Percentiles rank a stretch among this genome's conserved stretches.
Conservation (phyloP, 768 basidiomycete species). For the Rhodosporidiobolus sp. region DNA sequence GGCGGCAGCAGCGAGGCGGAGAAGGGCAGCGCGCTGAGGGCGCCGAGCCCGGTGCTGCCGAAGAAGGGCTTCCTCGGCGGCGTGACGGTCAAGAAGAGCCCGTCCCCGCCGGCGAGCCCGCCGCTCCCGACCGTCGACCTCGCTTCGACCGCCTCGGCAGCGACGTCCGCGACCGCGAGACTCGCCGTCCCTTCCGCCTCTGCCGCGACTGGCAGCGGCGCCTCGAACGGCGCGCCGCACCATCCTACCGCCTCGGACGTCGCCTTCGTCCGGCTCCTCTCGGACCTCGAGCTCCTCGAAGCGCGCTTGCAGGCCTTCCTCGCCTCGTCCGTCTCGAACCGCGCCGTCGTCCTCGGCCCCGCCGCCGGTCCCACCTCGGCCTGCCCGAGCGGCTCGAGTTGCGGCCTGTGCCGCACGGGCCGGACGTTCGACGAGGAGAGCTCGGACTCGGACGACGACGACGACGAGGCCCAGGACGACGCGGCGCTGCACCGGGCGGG, state of each 20-base stretch:
- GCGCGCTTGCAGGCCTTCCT: constrained; percentile 27
- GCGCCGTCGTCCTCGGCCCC: constrained; percentile 17
- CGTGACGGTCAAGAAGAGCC: constrained; percentile 23
- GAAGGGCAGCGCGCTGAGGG: neutral
- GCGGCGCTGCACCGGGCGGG: neutral
- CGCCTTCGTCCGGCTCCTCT: constrained; percentile 35
- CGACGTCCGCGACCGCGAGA: neutral
- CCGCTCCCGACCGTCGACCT: constrained; percentile 14
- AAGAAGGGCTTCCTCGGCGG: constrained; percentile 26
- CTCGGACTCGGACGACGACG: constrained; percentile 40
- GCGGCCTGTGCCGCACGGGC: constrained; percentile 40
- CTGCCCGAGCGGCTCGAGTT: constrained; percentile 15
- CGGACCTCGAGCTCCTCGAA: constrained; percentile 39
- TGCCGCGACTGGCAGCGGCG: too few relatives aligned
- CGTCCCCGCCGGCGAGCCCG: constrained; percentile 36
- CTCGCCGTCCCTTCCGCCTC: neutral
- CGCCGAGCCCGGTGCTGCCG: neutral
- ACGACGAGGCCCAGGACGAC: constrained; percentile 3
- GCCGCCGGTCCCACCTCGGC: constrained; percentile 4
- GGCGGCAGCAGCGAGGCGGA: neutral
- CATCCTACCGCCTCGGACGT: constrained; percentile 4
- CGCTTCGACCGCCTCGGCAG: neutral
- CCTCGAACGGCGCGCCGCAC: neutral
- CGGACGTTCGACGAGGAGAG: constrained; percentile 40
- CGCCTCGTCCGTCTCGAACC: constrained; percentile 15